A percentile compares a stretch with the other conserved stretches of the same genome.
Evolutionary conservation across 768 basidiomycete species (phyloP).

Genomic region (Crassisporium funariophilum): DNA sequence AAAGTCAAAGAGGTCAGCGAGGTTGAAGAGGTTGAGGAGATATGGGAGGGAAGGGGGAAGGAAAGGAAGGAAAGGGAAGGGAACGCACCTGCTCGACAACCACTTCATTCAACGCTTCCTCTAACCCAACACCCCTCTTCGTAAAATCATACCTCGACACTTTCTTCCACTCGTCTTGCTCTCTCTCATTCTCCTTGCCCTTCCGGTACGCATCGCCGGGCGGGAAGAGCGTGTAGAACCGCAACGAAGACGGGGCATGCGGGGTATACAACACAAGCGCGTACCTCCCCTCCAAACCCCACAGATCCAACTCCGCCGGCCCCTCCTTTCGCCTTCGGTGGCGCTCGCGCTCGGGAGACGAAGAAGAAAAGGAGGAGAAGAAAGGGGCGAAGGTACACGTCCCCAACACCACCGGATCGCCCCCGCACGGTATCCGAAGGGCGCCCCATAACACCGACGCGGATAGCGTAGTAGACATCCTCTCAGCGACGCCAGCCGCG

Average conservation of each 20-base stretch:
- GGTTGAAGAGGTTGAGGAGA: too few relatives aligned
- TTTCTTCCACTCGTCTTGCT: too few relatives aligned
- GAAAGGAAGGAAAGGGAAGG: background rate
- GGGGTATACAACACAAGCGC: constrained; percentile 22
- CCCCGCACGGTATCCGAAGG: constrained; percentile 26
- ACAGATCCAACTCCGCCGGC: constrained; percentile 12
- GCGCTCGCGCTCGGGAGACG: too few relatives aligned
- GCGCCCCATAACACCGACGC: constrained; percentile 26
- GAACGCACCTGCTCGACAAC: constrained; percentile 44
- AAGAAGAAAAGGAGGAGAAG: constrained; percentile 12
- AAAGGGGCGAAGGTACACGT: constrained; percentile 27
- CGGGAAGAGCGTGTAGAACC: constrained; percentile 62
- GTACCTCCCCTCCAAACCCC: constrained; percentile 5
- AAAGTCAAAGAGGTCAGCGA: too few relatives aligned
- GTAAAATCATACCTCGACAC: constrained; percentile 51
- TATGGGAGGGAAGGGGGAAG: too few relatives aligned
- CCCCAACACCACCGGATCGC: constrained; percentile 37
- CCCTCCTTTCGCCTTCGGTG: background rate
- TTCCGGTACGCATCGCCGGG: too few relatives aligned
- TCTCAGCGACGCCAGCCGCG: too few relatives aligned
- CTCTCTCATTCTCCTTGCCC: too few relatives aligned
- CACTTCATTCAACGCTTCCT: constrained; percentile 34
- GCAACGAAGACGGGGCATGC: constrained; percentile 42
- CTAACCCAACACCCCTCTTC: constrained; percentile 11
- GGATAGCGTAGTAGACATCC: constrained; percentile 8